Evolutionary conservation across 257 asterid genomes (phyloP).

Genomic region (Scutellaria baicalensis): DNA sequence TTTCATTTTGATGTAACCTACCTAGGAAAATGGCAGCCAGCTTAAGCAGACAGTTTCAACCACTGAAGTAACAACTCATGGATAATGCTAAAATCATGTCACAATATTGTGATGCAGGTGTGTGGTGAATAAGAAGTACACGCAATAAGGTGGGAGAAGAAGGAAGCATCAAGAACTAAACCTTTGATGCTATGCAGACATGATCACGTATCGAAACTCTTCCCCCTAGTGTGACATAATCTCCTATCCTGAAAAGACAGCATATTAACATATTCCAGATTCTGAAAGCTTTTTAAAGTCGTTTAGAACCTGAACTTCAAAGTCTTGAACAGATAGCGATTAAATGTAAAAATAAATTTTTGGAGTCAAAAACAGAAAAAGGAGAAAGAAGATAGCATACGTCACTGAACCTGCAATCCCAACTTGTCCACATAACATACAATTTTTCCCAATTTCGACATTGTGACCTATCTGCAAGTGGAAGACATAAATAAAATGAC

Average conservation of each 20-base stretch:
- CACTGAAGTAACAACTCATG: not conserved
- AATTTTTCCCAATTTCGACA: not conserved
- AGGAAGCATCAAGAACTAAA: conserved; percentile 1
- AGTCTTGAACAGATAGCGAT: not conserved
- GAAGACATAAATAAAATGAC: conserved; percentile 9
- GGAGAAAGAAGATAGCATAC: conserved; percentile 28
- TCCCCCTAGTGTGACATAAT: conserved; percentile 77
- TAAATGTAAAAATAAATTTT: not conserved
- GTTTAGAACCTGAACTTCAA: not conserved
- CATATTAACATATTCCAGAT: not conserved
- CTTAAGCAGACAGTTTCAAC: not conserved
- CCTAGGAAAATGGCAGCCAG: not conserved
- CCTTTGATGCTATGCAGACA: conserved; percentile 69
- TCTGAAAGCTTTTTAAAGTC: conserved; percentile 3
- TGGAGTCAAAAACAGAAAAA: not conserved
- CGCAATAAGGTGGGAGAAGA: not conserved
- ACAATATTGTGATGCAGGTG: not conserved
- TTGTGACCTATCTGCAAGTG: conserved; percentile 81
- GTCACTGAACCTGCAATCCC: conserved; percentile 92
- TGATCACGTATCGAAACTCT: conserved; percentile 75
- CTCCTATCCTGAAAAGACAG: conserved; percentile 52
- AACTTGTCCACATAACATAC: conserved; percentile 36
- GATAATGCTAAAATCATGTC: not conserved
- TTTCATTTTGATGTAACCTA: not conserved
- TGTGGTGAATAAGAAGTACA: not conserved